phyloP scores from a whole-genome alignment of 2,329 filamentous ascomycete species.

The Penicillium sp. region DNA sequence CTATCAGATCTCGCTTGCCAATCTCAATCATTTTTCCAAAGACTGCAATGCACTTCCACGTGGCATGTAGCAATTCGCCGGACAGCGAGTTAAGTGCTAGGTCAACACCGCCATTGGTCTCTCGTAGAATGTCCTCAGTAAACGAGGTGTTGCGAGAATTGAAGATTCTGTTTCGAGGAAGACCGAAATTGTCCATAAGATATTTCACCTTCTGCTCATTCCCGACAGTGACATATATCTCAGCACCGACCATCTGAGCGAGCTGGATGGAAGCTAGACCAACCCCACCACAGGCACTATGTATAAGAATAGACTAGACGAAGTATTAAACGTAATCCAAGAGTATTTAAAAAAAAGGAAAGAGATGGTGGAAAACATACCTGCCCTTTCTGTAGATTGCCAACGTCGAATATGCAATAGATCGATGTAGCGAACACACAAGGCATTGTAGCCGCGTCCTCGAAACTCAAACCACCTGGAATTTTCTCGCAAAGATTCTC shows the following conservation, averaged over 20 bases:
- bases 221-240: conserved; percentile 28
- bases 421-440: conserved; percentile 22
- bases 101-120: conserved; percentile 26
- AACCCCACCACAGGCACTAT: conserved; percentile 29
- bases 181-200: conserved; percentile 20
- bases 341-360: neutral
- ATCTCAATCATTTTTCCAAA: conserved; percentile 32
- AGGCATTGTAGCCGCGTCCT: conserved; percentile 21
- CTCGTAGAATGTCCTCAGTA: conserved; percentile 12
- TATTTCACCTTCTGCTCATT: conserved; percentile 22
- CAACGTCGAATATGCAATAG: conserved; percentile 25
- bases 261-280: conserved; percentile 29
- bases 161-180: conserved; percentile 25
- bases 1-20: conserved; percentile 29
- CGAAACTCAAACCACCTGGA: conserved; percentile 14
- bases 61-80: conserved; percentile 28
- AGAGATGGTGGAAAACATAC: neutral
- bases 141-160: conserved; percentile 23
- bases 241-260: conserved; percentile 22
- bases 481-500: conserved; percentile 15
- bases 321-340: neutral
- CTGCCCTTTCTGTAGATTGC: conserved; percentile 22
- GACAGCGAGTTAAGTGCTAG: conserved; percentile 31
- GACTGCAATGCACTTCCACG: conserved; percentile 32
- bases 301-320: conserved; percentile 28